Conservation (phyloP, 2,329 filamentous ascomycete genomes). For the Seiridium unicorne region DNA sequence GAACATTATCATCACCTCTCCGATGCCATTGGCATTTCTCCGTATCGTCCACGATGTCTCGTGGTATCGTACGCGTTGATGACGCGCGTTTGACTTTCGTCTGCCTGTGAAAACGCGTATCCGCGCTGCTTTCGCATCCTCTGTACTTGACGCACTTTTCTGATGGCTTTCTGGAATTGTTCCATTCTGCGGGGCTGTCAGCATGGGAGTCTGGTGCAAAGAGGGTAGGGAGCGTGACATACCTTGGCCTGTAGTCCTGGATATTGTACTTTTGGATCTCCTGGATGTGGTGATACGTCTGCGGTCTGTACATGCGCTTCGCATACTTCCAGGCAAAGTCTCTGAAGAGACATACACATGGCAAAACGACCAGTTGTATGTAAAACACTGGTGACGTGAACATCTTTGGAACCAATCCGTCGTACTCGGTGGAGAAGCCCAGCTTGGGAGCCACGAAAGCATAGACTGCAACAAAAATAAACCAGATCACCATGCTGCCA, state of each 20-base stretch:
- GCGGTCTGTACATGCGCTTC: slow-evolving; percentile 95
- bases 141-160: slow-evolving; percentile 96
- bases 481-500: slow-evolving; percentile 88
- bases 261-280: slow-evolving; percentile 99
- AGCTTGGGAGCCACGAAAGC: slow-evolving; percentile 81
- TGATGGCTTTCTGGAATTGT: slow-evolving; percentile 98
- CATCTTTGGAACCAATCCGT: slow-evolving; percentile 77
- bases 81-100: slow-evolving; percentile 92
- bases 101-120: slow-evolving; percentile 96
- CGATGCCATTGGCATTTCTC: slow-evolving; percentile 72
- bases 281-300: slow-evolving; percentile 96
- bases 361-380: slow-evolving; percentile 80
- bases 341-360: slow-evolving; percentile 77
- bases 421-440: slow-evolving; percentile 78
- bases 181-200: slow-evolving; percentile 72
- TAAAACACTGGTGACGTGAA: slow-evolving; percentile 86
- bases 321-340: slow-evolving; percentile 97
- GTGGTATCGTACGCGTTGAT: slow-evolving; percentile 98
- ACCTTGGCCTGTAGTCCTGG: slow-evolving; percentile 95
- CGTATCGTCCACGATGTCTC: slow-evolving; percentile 83
- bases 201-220: slow-evolving; percentile 9
- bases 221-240: slow-evolving; percentile 31
- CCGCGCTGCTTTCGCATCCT: slow-evolving; percentile 99
- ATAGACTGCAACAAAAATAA: slow-evolving; percentile 85
- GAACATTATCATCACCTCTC: slow-evolving; percentile 8